Base-by-base conservation (phyloP, 352 stramenopile genomes). In the Phytophthora hibernalis region DNA sequence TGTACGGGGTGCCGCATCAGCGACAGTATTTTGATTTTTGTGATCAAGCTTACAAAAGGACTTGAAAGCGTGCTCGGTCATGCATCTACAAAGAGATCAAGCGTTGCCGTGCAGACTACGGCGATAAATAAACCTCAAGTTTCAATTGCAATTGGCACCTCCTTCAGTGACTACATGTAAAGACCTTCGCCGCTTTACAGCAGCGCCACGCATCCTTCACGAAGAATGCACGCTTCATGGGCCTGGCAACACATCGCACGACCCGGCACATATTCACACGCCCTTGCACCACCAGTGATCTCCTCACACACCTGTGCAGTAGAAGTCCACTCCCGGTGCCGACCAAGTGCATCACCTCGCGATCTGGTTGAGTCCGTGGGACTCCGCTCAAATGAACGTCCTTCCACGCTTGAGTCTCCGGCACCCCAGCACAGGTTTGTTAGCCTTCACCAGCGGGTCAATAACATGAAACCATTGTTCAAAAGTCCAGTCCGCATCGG, bases 221-320 rank as follows among this genome's bases (percentile, higher is more conserved):
- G 79, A 57, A 92, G 66, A 43, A 93, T 80, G 28, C 85, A 93
- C 7, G 83, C 83, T 61, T 93, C 85, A 56, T 87, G 16, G n/a
- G 48, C n/a, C 50, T 80, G 64, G 71, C 85, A 93, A 66, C 85
- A 92, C 85, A 93, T 93, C 10, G 78, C 85, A 42, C 79, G 76
- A 1, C 81, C 81, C 0, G 83, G 76, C 1, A 80, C 62, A 63
- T 84, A 93, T 68, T 92, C 81, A 48, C 85, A 93, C 30, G 81
- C 76, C 35, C 83, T 85, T 21, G 70, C 70, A 26, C 79, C 79
- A 48, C 61, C 58, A 8, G 56, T 48, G 44, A 77, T 63, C 7
- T 44, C 62, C 8, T 33, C 59, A 52, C 83, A 92, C 7, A 86
- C 68, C 2, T 74, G 61, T 7, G 79, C 68, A 50, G 76, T 70